Evolutionary conservation across 371 early-diverging fungal species (phyloP).

Genomic region (Syncephalastrum sp.): DNA sequence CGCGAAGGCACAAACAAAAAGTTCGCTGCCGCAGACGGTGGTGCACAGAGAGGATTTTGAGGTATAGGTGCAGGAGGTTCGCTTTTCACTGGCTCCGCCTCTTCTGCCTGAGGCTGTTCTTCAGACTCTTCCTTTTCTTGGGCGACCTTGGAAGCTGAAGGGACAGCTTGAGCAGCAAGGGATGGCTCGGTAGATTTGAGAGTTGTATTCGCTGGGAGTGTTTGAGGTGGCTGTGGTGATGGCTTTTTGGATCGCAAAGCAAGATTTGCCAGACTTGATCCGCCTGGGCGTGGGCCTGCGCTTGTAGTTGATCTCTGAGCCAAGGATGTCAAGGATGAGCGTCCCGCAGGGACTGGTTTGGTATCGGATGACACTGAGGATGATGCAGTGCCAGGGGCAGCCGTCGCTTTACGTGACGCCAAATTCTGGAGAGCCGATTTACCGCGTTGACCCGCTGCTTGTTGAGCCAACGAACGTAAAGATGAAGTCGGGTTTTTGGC

Average conservation of each 20-base stretch:
- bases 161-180: no score
- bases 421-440: conserved; percentile 16
- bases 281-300: not conserved
- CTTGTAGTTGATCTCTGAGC: conserved; percentile 24
- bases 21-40: conserved; percentile 48
- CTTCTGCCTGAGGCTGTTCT: no score
- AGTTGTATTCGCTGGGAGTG: no score
- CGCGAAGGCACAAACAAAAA: conserved; percentile 30
- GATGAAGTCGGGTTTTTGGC: conserved; percentile 11
- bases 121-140: no score
- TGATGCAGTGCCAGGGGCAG: conserved; percentile 6
- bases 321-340: conserved; percentile 29
- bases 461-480: conserved; percentile 30
- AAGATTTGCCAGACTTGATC: conserved; percentile 18
- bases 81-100: no score
- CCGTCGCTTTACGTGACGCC: conserved; percentile 12
- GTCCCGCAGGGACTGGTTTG: conserved; percentile 7
- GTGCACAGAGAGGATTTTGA: conserved; percentile 31
- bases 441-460: conserved; percentile 11
- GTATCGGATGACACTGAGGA: not conserved
- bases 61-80: no score
- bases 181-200: no score
- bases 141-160: no score
- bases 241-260: conserved; percentile 11
- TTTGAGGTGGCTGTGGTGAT: no score